Evolutionary conservation across 495 filamentous ascomycete genomes (phyloP), one percentile per base, ranked within the genome.

Genomic region (Penicillium maclennaniae): DNA sequence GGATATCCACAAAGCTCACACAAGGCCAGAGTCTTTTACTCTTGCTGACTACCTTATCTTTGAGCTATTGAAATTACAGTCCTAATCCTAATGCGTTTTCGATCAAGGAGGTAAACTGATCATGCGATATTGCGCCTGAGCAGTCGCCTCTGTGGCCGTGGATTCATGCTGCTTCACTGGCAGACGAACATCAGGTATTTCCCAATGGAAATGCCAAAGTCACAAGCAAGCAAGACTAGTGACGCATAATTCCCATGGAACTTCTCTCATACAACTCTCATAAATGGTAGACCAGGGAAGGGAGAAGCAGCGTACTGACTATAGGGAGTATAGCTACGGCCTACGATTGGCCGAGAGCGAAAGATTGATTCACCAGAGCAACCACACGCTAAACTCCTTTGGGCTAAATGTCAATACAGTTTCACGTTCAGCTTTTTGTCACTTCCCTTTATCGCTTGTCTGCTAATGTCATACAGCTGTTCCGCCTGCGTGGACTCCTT

Each of bases 401-500:
- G 10, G 65, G 67, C 15, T 55, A 66, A 62, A 66, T 36, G 36
- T 68, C 65, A 69, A 69, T 63, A 69, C 38, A 8, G 12, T 39
- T 34, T 31, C 42, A 7, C 25, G 20, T 20, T 20, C 38, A 37
- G 14, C 40, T 8, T n/a, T 41, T n/a, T 41, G n/a, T 27, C 23
- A 21, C 37, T 26, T 25, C 6, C 31, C 4, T 38, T 39, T 43
- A 16, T 47, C 36, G 14, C 8, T 34, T 14, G 31, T 34, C 31
- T 31, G 3, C 7, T 9, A 34, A 2, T 34, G 9, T 12, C 9
- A 34, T 14, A 14, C 10, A 14, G 10, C 31, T 34, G 9, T 4
- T 14, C 10, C 31, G 15, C 31, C 31, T 34, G 8, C 27, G 9
- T 7, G 2, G 31, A 34, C 31, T 14, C 31, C 5, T 34, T 34